Conservation (phyloP, 2,329 filamentous ascomycete species). For the Pseudogymnoascus sp. region DNA sequence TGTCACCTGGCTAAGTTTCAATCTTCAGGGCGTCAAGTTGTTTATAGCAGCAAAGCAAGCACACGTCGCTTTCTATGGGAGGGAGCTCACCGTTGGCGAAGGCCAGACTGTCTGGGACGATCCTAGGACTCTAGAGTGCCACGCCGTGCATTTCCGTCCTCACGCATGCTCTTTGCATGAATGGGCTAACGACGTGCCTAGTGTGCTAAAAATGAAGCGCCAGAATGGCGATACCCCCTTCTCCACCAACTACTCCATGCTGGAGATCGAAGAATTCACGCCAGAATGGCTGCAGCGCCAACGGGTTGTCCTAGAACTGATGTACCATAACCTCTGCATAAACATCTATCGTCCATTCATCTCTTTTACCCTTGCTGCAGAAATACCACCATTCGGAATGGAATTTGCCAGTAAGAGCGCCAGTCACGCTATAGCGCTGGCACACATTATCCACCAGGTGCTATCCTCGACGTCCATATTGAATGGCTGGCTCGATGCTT, state of each 20-base stretch:
- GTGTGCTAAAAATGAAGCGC: slow-evolving; percentile 26
- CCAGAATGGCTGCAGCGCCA: slow-evolving; percentile 39
- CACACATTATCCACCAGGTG: slow-evolving; percentile 33
- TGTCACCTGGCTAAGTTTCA: slow-evolving; percentile 29
- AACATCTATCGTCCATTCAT: slow-evolving; percentile 37
- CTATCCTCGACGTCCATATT: slow-evolving; percentile 29
- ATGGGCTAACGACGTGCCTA: slow-evolving; percentile 33
- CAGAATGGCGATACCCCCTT: slow-evolving; percentile 27
- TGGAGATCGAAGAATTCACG: slow-evolving; percentile 30
- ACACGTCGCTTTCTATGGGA: slow-evolving; percentile 28
- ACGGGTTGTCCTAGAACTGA: slow-evolving; percentile 36
- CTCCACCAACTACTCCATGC: slow-evolving; percentile 31
- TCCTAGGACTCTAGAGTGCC: slow-evolving; percentile 20
- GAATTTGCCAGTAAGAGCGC: slow-evolving; percentile 28
- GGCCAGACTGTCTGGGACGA: slow-evolving; percentile 25
- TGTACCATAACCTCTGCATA: slow-evolving; percentile 35
- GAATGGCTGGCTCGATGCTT: slow-evolving; percentile 33
- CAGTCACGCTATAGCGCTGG: slow-evolving; percentile 32
- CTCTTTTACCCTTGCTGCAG: slow-evolving; percentile 24
- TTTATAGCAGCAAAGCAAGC: slow-evolving; percentile 25
- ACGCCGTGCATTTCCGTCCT: slow-evolving; percentile 24
- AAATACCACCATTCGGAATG: slow-evolving; percentile 17
- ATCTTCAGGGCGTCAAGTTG: slow-evolving; percentile 27
- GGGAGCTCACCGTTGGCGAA: slow-evolving; percentile 15
- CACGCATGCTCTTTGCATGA: slow-evolving; percentile 25